phyloP scores from a whole-genome alignment of 495 filamentous ascomycete genomes.

The Lichenothelia convexa region DNA sequence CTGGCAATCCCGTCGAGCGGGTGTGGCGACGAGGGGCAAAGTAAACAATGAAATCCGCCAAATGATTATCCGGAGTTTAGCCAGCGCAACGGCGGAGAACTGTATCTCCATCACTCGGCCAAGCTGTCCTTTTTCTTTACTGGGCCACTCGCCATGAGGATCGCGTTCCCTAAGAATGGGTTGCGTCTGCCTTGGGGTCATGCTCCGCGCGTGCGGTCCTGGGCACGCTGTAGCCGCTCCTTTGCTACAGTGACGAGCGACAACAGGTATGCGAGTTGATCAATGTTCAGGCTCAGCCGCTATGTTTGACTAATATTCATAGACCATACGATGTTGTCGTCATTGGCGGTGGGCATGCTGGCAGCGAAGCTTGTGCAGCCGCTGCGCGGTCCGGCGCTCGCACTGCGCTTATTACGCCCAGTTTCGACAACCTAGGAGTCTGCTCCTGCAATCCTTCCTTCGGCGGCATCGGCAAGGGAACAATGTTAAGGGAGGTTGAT shows the following conservation, averaged over 20 bases:
- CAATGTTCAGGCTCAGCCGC: neutral
- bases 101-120: too few species aligned
- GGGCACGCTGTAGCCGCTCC: slow-evolving; percentile 8
- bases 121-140: neutral
- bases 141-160: slow-evolving; percentile 3
- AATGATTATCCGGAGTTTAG: too few species aligned
- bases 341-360: slow-evolving; percentile 90
- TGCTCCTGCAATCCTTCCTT: slow-evolving; percentile 98
- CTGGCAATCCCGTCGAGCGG: too few species aligned
- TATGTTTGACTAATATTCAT: slow-evolving; percentile 1
- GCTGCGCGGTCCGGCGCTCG: slow-evolving; percentile 77
- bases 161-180: slow-evolving; percentile 7
- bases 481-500: slow-evolving; percentile 88
- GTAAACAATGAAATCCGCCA: too few species aligned
- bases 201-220: slow-evolving; percentile 22
- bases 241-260: slow-evolving; percentile 20
- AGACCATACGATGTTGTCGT: slow-evolving; percentile 86
- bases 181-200: slow-evolving; percentile 21
- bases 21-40: too few species aligned
- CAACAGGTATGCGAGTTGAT: neutral
- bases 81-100: too few species aligned
- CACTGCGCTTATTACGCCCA: slow-evolving; percentile 79
- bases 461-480: slow-evolving; percentile 96
- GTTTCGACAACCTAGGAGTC: slow-evolving; percentile 72
- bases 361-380: slow-evolving; percentile 85